phyloP scores from a whole-genome alignment of 192 early-diverging fungal species.

The Rhizophagus prolifer region DNA sequence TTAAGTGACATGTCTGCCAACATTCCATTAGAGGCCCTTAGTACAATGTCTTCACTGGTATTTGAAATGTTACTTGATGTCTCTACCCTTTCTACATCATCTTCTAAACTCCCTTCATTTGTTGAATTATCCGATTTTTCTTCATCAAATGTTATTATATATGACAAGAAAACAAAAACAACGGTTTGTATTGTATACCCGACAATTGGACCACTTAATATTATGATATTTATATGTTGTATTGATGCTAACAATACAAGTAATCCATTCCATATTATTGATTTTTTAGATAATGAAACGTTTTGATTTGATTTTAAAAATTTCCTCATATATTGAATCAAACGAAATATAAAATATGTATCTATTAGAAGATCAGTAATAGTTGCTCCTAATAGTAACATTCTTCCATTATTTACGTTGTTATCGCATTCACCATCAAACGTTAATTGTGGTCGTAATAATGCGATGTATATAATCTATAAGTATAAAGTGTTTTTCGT shows the following conservation, averaged over 20 bases:
- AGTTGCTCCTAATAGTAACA: neutral
- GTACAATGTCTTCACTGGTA: too few species aligned
- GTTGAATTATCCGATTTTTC: neutral
- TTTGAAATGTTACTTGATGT: too few species aligned
- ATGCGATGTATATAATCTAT: neutral
- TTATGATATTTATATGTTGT: neutral
- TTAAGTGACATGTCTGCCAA: too few species aligned
- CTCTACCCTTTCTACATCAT: too few species aligned
- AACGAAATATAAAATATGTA: neutral
- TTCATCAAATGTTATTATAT: neutral
- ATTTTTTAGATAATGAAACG: neutral
- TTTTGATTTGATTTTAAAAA: neutral
- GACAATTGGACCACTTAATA: neutral
- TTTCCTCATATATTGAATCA: neutral
- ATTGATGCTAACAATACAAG: neutral
- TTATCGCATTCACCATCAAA: neutral
- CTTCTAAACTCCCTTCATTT: too few species aligned
- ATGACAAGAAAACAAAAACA: neutral
- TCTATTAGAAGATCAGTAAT: neutral
- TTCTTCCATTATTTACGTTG: neutral
- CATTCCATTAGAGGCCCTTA: too few species aligned
- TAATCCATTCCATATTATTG: neutral
- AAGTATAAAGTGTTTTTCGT: too few species aligned
- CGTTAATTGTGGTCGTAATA: neutral
- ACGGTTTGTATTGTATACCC: neutral